Conservation (phyloP, 306 rosid species). For the Lotus japonicus region DNA sequence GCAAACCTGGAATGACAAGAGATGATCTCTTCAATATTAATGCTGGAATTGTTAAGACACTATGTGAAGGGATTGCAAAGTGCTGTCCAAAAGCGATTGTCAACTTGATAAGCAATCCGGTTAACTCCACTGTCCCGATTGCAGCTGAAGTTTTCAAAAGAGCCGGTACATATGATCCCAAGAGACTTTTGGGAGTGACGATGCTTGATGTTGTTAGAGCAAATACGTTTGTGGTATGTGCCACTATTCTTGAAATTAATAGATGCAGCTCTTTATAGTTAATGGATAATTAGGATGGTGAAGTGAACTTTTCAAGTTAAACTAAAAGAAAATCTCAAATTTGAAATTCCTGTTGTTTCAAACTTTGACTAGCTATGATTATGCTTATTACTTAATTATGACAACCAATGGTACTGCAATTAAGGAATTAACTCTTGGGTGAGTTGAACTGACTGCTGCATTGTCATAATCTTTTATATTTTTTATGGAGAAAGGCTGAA, state of each 20-base stretch:
- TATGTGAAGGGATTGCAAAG: conserved; percentile 72
- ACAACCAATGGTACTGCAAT: background rate
- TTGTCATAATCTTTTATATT: background rate
- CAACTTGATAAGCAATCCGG: conserved; percentile 91
- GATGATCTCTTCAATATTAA: conserved; percentile 94
- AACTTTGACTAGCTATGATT: background rate
- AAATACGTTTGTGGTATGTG: conserved; percentile 80
- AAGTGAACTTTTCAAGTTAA: background rate
- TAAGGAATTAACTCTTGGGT: background rate
- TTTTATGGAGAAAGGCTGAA: background rate
- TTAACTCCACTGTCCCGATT: conserved; percentile 91
- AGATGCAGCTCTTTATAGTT: background rate
- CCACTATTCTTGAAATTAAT: background rate
- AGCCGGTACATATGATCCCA: conserved; percentile 84
- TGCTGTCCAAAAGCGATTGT: conserved; percentile 78
- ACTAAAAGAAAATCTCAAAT: background rate
- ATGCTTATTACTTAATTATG: background rate
- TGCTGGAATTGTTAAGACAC: conserved; percentile 85
- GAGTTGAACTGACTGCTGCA: background rate
- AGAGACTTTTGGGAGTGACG: conserved; percentile 80
- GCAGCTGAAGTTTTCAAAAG: conserved; percentile 94
- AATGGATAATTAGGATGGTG: background rate
- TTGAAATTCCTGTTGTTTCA: conserved; percentile 2
- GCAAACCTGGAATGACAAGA: conserved; percentile 98
- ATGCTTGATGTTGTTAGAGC: conserved; percentile 95